These are phyloP conservation scores for Eleusine coracana DNA, from an alignment of 176 grass and related monocot species.

Conservation along the genomic window DNA sequence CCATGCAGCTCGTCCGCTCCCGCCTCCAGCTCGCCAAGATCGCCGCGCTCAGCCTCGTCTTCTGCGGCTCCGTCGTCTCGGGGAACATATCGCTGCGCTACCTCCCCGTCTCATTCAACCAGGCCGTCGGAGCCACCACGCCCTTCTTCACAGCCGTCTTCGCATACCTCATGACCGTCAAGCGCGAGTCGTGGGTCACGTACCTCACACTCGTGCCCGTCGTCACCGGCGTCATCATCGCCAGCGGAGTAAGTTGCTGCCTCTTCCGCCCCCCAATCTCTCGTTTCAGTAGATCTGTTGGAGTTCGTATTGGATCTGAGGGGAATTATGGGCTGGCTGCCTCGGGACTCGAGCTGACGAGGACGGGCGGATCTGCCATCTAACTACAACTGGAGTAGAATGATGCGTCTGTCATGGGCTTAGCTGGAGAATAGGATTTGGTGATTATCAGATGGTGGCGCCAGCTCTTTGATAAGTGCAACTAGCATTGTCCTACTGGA, in stretches of 20 bases:
- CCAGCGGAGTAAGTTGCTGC: constrained; percentile 68
- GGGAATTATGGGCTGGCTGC: constrained; percentile 4
- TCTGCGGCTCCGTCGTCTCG: constrained; percentile 79
- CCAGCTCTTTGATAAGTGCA: background rate
- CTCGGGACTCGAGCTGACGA: background rate
- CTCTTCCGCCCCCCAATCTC: background rate
- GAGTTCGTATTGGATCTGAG: constrained; percentile 44
- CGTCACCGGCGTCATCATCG: constrained; percentile 78
- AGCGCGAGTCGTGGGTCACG: constrained; percentile 72
- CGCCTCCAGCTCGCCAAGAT: constrained; percentile 71
- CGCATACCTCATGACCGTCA: constrained; percentile 70
- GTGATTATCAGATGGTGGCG: background rate
- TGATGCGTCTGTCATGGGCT: background rate
- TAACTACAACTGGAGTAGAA: background rate
- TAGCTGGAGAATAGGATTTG: constrained; percentile 23
- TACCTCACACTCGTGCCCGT: constrained; percentile 80
- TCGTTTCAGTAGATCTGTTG: constrained; percentile 50
- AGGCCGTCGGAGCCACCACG: constrained; percentile 81
- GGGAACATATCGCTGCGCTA: constrained; percentile 79
- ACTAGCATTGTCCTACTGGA: constrained; percentile 14
- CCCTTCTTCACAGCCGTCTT: constrained; percentile 86
- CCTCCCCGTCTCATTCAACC: constrained; percentile 84
- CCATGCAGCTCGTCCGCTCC: constrained; percentile 71
- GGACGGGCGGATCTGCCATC: constrained; percentile 22
- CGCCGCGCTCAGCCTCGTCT: constrained; percentile 76